Conservation (phyloP, 176 grass and related monocot genomes). For the Cymbopogon citratus region DNA sequence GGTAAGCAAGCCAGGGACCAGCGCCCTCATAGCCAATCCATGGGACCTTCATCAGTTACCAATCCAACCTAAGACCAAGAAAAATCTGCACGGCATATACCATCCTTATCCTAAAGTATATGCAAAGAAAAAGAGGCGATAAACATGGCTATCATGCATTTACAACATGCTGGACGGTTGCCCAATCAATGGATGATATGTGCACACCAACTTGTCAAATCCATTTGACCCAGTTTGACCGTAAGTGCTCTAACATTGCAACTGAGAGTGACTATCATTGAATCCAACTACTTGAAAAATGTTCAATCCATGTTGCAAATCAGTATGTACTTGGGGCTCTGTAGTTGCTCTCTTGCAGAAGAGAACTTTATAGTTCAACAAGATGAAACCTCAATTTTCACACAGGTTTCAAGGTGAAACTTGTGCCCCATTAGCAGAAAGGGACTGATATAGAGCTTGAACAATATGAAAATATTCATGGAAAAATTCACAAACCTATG, state of each 20-base stretch:
- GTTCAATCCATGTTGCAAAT: not conserved
- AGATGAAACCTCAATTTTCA: not conserved
- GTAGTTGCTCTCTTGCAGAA: not conserved
- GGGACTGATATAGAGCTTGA: not conserved
- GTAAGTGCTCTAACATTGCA: not conserved
- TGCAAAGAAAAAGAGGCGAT: not conserved
- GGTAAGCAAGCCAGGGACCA: not conserved
- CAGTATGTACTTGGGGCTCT: not conserved
- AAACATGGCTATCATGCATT: not conserved
- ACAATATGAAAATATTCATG: not conserved
- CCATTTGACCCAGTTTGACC: not conserved
- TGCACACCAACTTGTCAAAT: not conserved
- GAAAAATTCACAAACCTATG: not conserved
- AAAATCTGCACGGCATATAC: not conserved
- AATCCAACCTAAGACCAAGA: no score
- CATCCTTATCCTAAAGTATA: not conserved
- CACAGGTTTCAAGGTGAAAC: not conserved
- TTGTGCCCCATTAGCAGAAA: not conserved
- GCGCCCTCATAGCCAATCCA: not conserved
- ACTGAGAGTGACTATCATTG: not conserved
- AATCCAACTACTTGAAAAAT: not conserved
- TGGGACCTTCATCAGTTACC: not conserved
- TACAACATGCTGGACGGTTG: not conserved
- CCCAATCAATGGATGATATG: not conserved
- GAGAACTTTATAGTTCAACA: not conserved